A percentile compares a stretch with the other conserved stretches of the same genome.
Conservation (phyloP, 2,329 filamentous ascomycete genomes). For the Exophiala oligosperma region DNA sequence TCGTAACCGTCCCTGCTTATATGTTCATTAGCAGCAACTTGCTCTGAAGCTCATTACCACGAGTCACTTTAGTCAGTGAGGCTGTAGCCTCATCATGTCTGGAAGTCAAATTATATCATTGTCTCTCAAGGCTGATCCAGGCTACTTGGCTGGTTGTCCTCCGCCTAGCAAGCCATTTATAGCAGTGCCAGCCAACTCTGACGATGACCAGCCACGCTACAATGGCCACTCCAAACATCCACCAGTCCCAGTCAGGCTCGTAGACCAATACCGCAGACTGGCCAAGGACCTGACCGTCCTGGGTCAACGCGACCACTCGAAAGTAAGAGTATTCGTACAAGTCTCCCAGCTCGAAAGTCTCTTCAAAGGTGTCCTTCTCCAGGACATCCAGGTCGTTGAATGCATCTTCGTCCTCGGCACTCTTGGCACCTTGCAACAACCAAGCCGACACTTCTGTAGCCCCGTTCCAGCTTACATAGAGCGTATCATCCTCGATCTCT, state of each 20-base stretch:
- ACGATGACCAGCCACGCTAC: slow-evolving; percentile 7
- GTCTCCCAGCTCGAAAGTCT: slow-evolving; percentile 15
- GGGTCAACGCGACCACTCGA: slow-evolving; percentile 21
- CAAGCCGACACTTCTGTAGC: slow-evolving; percentile 40
- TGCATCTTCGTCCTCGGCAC: slow-evolving; percentile 7
- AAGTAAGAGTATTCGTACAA: slow-evolving; percentile 11
- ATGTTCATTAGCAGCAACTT: too few species aligned
- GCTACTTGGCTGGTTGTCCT: neutral
- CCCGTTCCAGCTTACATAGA: slow-evolving; percentile 50
- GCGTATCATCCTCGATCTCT: slow-evolving; percentile 30
- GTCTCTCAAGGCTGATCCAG: neutral
- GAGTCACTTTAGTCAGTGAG: too few species aligned
- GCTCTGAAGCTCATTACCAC: too few species aligned
- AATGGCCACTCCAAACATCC: slow-evolving; percentile 3
- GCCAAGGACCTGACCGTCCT: slow-evolving; percentile 10
- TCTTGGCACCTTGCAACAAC: slow-evolving; percentile 18
- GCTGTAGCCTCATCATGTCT: neutral
- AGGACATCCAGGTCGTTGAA: slow-evolving; percentile 19
- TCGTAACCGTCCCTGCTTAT: too few species aligned
- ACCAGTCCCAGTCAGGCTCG: slow-evolving; percentile 9
- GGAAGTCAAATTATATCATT: neutral
- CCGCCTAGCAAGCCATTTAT: slow-evolving; percentile 6
- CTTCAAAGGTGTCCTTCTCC: slow-evolving; percentile 22
- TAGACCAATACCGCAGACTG: slow-evolving; percentile 11
- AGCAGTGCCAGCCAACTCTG: slow-evolving; percentile 2